Base-by-base conservation (phyloP, 1,284 basidiomycete species). In the Melanopsichium pennsylvanicum region DNA sequence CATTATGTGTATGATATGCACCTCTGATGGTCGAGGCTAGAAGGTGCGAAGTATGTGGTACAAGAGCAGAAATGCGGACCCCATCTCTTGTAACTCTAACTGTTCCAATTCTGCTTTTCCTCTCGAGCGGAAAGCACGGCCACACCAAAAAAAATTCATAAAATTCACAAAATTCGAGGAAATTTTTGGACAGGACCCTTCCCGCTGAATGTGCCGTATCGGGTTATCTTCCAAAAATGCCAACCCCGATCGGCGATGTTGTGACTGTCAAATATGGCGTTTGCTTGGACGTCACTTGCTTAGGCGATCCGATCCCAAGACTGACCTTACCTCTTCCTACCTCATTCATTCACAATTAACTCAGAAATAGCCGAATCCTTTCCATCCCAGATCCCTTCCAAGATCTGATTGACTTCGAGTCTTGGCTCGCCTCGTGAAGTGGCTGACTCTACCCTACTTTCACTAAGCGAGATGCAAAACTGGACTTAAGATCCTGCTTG, bases 301-400 rank as follows among this genome's bases (percentile, higher is more conserved):
- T 63, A 63, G 43, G 48, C 60, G 43, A 63, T 51, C 60, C 43
- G 52, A 56, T 51, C 60, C 47, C 46, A 16, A n/a, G n/a, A n/a
- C n/a, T n/a, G n/a, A n/a, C n/a, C n/a, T n/a, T n/a, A n/a, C n/a
- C n/a, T n/a, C n/a, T n/a, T n/a, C n/a, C n/a, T n/a, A n/a, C n/a
- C n/a, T n/a, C n/a, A n/a, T n/a, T n/a, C n/a, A n/a, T n/a, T n/a
- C n/a, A n/a, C n/a, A n/a, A n/a, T n/a, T n/a, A n/a, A n/a, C n/a
- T n/a, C n/a, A n/a, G n/a, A n/a, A n/a, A n/a, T 7, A 8, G 27
- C 27, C 13, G 27, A 13, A 7, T 29, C 8, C 27, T 29, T 13
- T 29, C 13, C 27, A 29, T 29, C 8, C 27, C 27, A 29, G 27
- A 29, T 29, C 27, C 27, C 27, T 7, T 13, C 27, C 27, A n/a